Evolutionary conservation across 768 basidiomycete species (phyloP).

Genomic region (Mrakia hoshinonis): DNA sequence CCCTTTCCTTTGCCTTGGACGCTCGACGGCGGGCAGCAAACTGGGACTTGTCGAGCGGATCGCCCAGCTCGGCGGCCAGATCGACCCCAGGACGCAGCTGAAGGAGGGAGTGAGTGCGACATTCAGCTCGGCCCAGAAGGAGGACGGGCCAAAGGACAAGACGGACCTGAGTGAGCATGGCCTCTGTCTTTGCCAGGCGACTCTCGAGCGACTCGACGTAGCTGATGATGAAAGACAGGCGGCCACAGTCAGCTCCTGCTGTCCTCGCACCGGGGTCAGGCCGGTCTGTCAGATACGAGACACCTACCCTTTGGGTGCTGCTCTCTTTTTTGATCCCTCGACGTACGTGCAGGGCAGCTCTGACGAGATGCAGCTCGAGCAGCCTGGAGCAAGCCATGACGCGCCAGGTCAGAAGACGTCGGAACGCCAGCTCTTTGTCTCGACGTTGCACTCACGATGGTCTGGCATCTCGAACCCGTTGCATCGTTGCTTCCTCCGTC

Average conservation of each 20-base stretch:
- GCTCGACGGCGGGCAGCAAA: slow-evolving; percentile 15
- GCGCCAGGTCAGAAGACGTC: not conserved
- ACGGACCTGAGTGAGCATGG: slow-evolving; percentile 14
- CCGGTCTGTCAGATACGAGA: not conserved
- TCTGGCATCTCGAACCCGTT: slow-evolving; percentile 29
- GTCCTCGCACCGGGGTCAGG: not conserved
- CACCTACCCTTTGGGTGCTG: slow-evolving; percentile 25
- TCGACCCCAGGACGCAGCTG: slow-evolving; percentile 25
- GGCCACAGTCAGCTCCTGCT: not conserved
- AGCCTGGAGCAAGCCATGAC: not conserved
- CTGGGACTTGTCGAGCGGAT: slow-evolving; percentile 19
- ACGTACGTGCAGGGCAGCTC: slow-evolving; percentile 23
- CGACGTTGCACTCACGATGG: slow-evolving; percentile 12
- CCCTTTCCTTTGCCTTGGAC: slow-evolving; percentile 6
- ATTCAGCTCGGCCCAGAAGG: not conserved
- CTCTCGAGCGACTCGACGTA: slow-evolving; percentile 24
- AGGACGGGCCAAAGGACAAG: too few relatives aligned
- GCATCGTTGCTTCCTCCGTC: slow-evolving; percentile 27
- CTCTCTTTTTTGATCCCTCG: slow-evolving; percentile 25
- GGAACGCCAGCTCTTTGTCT: not conserved
- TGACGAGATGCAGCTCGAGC: slow-evolving; percentile 22
- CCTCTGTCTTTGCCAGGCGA: slow-evolving; percentile 20
- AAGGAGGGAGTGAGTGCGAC: not conserved
- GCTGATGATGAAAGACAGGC: not conserved
- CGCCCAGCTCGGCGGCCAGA: slow-evolving; percentile 12